Percentiles rank a stretch among this genome's conserved stretches.
Conservation (phyloP, 2,329 filamentous ascomycete species). For the Thelonectria discophora region DNA sequence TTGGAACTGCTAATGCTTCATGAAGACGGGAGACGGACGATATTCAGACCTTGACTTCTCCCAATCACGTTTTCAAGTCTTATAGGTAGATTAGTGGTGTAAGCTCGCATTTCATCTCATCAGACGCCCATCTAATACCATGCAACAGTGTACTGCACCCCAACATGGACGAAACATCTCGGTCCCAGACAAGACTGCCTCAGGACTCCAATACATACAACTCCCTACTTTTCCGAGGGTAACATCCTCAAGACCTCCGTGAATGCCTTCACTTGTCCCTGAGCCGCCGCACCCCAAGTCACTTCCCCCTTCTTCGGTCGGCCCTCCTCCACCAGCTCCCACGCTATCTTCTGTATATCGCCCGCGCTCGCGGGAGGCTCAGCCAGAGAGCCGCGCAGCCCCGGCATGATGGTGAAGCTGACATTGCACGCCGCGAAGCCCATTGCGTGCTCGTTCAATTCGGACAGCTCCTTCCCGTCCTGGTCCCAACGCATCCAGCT, state of each 20-base stretch:
- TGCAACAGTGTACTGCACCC: background rate
- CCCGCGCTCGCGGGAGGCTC: constrained; percentile 26
- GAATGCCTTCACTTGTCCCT: constrained; percentile 42
- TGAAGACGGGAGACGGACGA: constrained; percentile 20
- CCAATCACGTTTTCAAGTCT: background rate
- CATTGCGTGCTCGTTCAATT: constrained; percentile 42
- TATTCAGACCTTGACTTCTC: background rate
- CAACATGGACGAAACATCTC: background rate
- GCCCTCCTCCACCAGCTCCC: constrained; percentile 45
- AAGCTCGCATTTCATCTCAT: background rate
- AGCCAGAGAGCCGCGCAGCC: constrained; percentile 9
- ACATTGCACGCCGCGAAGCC: constrained; percentile 36
- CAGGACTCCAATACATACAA: background rate
- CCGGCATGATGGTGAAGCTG: constrained; percentile 43
- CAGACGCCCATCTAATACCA: too few relatives aligned
- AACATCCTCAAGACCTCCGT: constrained; percentile 35
- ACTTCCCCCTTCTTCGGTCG: constrained; percentile 33
- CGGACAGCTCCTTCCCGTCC: constrained; percentile 43
- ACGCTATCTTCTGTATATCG: constrained; percentile 47
- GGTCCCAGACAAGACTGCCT: background rate
- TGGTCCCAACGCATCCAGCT: constrained; percentile 46
- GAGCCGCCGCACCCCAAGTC: constrained; percentile 47
- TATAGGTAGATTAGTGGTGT: background rate
- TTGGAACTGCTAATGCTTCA: constrained; percentile 60
- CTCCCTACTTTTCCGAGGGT: constrained; percentile 23